Evolutionary conservation across 176 grass and related monocot genomes (phyloP).

Genomic region (Aechmea fasciata): DNA sequence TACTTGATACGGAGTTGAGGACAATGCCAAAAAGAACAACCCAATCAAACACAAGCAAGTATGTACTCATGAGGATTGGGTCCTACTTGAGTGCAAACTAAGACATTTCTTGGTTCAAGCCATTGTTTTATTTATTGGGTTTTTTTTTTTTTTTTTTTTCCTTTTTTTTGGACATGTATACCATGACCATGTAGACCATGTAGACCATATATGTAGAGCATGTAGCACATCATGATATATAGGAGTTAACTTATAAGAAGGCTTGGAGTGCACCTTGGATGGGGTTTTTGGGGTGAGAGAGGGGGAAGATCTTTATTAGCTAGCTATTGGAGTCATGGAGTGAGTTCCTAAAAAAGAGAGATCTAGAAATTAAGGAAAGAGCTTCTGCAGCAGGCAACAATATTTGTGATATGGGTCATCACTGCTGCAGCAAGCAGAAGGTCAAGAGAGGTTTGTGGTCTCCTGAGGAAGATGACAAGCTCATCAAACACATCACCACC

Average conservation of each 20-base stretch:
- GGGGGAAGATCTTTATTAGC: background rate
- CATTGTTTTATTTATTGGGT: background rate
- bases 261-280: background rate
- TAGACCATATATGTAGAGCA: background rate
- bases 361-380: background rate
- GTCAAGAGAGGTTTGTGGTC: constrained; percentile 98
- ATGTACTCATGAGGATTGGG: constrained; percentile 3
- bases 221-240: background rate
- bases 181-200: constrained; percentile 10
- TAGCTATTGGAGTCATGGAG: background rate
- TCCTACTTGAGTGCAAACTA: constrained; percentile 22
- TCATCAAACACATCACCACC: constrained; percentile 63
- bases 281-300: background rate
- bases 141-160: background rate
- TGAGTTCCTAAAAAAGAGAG: background rate
- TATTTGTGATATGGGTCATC: constrained; percentile 93
- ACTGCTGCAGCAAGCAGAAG: constrained; percentile 99
- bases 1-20: background rate
- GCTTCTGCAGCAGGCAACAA: background rate
- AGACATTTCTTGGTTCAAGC: constrained; percentile 19
- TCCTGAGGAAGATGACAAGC: constrained; percentile 96
- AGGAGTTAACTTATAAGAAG: background rate
- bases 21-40: background rate
- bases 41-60: background rate
- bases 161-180: constrained; percentile 4